These are phyloP conservation scores for Cercospora sp. DNA, from an alignment of 2,329 filamentous ascomycete genomes.

Conservation along the genomic window DNA sequence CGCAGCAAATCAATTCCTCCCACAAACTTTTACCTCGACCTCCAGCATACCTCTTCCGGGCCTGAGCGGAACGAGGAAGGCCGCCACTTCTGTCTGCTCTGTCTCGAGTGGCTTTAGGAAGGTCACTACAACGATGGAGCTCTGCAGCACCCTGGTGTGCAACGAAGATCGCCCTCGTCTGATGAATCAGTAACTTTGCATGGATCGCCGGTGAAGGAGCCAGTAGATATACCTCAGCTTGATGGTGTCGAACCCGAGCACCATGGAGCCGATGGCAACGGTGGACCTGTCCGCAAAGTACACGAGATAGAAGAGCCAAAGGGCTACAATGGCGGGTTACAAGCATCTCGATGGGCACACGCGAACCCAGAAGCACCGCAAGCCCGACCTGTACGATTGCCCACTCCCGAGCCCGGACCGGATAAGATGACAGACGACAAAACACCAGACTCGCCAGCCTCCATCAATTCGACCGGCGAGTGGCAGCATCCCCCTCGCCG, in stretches of 20 bases:
- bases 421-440: neutral
- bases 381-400: neutral
- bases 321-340: neutral
- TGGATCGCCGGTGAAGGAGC: neutral
- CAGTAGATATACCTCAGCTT: neutral
- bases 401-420: neutral
- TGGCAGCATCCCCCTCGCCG: constrained; percentile 27
- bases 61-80: constrained; percentile 8
- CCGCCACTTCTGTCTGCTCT: constrained; percentile 22
- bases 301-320: neutral
- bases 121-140: constrained; percentile 15
- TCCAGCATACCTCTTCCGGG: constrained; percentile 2
- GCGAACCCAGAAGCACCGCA: neutral
- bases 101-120: constrained; percentile 28
- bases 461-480: constrained; percentile 19
- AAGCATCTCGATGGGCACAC: neutral
- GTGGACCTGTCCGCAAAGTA: neutral
- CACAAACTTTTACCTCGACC: constrained; percentile 13
- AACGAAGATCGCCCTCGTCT: neutral
- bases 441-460: constrained; percentile 17
- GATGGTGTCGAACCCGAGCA: neutral
- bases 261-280: neutral
- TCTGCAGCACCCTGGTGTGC: constrained; percentile 5
- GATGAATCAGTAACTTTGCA: neutral
- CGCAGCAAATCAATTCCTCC: constrained; percentile 13